phyloP scores from a whole-genome alignment of 2,329 filamentous ascomycete genomes.

The Neurospora sp. region DNA sequence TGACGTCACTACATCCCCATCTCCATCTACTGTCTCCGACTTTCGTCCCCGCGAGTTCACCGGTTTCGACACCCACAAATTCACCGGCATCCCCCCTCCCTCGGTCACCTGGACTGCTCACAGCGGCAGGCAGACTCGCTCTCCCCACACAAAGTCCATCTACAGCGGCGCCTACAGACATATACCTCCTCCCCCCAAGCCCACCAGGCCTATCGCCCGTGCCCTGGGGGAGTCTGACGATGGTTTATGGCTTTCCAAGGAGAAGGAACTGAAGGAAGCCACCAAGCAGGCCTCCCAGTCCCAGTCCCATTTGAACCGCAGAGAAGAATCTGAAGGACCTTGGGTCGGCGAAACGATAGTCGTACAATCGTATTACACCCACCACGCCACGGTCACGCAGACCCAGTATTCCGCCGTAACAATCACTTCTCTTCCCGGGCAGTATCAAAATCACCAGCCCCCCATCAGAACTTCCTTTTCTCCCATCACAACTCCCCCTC shows the following conservation, averaged over 20 bases:
- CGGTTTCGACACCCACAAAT: not conserved
- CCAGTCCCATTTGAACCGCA: not conserved
- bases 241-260: not conserved
- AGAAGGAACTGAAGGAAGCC: rapidly evolving
- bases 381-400: not conserved
- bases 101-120: not conserved
- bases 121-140: not conserved
- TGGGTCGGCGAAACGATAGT: not conserved
- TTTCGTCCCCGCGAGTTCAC: not conserved
- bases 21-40: not conserved
- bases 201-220: not conserved
- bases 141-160: not conserved
- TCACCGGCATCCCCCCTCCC: not conserved
- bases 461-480: not conserved
- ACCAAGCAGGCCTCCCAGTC: not conserved
- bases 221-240: not conserved
- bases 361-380: not conserved
- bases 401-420: not conserved
- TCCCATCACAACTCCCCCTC: not conserved
- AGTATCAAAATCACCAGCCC: not conserved
- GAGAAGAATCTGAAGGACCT: not conserved
- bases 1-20: not conserved
- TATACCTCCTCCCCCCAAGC: not conserved
- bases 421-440: not conserved
- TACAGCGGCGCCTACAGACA: not conserved